A percentile compares a stretch with the other conserved stretches of the same genome.
These are phyloP conservation scores for Aspergillus novofumigatus DNA, from an alignment of 2,329 filamentous ascomycete genomes.

Conservation along the genomic window DNA sequence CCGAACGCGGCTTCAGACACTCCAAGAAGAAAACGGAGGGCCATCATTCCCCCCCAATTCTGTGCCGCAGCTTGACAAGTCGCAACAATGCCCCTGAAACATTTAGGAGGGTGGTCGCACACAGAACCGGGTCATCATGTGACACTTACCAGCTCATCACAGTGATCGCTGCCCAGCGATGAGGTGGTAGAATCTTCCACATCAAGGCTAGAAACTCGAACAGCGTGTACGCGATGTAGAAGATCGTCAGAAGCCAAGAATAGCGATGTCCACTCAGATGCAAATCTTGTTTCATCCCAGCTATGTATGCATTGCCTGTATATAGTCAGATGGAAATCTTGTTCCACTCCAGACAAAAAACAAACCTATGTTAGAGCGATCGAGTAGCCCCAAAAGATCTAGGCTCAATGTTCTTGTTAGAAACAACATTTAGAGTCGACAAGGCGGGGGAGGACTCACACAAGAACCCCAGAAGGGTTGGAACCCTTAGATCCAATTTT, in stretches of 20 bases:
- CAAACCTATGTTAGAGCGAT: conserved; percentile 49
- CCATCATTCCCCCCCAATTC: conserved; percentile 47
- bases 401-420: not conserved
- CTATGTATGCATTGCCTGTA: conserved; percentile 47
- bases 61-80: conserved; percentile 44
- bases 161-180: conserved; percentile 41
- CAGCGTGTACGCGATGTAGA: conserved; percentile 48
- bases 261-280: conserved; percentile 46
- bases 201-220: conserved; percentile 41
- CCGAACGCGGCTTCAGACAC: conserved; percentile 45
- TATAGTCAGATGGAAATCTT: not conserved
- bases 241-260: conserved; percentile 50
- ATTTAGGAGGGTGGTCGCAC: conserved; percentile 3
- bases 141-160: conserved; percentile 40
- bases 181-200: conserved; percentile 43
- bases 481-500: conserved; percentile 35
- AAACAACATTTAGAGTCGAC: conserved; percentile 1
- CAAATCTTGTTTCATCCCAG: conserved; percentile 51
- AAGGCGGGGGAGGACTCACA: conserved; percentile 26
- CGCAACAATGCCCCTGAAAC: conserved; percentile 42
- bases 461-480: conserved; percentile 34
- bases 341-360: conserved; percentile 4
- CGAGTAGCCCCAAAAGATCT: conserved; percentile 47
- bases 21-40: conserved; percentile 47
- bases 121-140: conserved; percentile 8